Evolutionary conservation across 2,329 filamentous ascomycete species (phyloP).

Genomic region (Trichophyton mentagrophytes): DNA sequence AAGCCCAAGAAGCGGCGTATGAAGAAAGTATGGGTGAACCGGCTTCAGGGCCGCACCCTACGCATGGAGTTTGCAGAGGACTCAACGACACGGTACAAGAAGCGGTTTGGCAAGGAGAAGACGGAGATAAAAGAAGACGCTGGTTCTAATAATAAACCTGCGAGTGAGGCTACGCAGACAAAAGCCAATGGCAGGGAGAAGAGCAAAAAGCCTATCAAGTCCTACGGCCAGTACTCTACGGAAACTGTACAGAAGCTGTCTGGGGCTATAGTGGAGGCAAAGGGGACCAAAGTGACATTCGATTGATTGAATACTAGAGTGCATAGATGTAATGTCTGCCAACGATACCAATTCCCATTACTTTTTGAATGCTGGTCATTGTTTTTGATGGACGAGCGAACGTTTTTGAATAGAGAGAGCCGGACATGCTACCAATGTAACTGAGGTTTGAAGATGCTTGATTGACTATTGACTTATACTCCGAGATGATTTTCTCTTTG

Average conservation of each 20-base stretch:
- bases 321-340: no score
- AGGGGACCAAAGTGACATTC: conserved; percentile 73
- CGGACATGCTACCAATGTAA: no score
- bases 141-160: not conserved
- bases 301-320: conserved; percentile 37
- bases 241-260: conserved; percentile 53
- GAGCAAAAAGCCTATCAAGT: conserved; percentile 34
- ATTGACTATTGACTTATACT: no score
- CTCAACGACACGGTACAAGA: conserved; percentile 77
- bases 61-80: conserved; percentile 93
- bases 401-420: no score
- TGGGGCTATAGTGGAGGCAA: conserved; percentile 62
- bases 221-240: conserved; percentile 31
- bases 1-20: conserved; percentile 48
- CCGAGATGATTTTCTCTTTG: no score
- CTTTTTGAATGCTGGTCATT: no score
- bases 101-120: conserved; percentile 68
- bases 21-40: conserved; percentile 68
- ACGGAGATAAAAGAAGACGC: conserved; percentile 11
- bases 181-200: conserved; percentile 13
- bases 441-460: no score
- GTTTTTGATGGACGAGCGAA: no score
- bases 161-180: conserved; percentile 14
- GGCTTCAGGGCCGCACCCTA: conserved; percentile 63
- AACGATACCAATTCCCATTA: no score